A percentile compares a stretch with the other conserved stretches of the same genome.
Evolutionary conservation across 208 protist species (phyloP).

Genomic region (Strigomonas culicis): DNA sequence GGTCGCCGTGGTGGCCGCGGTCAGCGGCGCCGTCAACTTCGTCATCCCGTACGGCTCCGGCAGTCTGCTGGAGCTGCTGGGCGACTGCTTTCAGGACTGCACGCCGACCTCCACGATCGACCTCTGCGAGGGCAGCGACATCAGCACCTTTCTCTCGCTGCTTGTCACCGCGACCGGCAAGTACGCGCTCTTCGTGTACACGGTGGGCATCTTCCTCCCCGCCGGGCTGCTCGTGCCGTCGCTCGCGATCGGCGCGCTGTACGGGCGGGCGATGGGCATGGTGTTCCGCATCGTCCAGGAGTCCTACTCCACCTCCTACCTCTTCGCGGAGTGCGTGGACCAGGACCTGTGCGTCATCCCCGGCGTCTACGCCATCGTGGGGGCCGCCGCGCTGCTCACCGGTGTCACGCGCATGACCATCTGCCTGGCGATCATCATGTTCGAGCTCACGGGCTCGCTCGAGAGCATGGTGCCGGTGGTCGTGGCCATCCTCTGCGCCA

Average conservation of each 20-base stretch:
- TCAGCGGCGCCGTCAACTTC: slow-evolving; percentile 68
- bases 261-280: slow-evolving; percentile 74
- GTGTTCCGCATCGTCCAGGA: slow-evolving; percentile 57
- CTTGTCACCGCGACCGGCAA: slow-evolving; percentile 53
- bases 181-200: slow-evolving; percentile 53
- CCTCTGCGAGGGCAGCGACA: slow-evolving; percentile 47
- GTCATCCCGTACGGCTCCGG: slow-evolving; percentile 54
- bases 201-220: slow-evolving; percentile 70
- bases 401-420: slow-evolving; percentile 93
- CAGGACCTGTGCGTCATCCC: slow-evolving; percentile 79
- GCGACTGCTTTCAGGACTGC: slow-evolving; percentile 77
- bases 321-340: slow-evolving; percentile 59
- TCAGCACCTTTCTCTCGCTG: slow-evolving; percentile 47
- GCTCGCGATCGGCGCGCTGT: slow-evolving; percentile 84
- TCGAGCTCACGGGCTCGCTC: slow-evolving; percentile 90
- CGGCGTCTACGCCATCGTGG: slow-evolving; percentile 92
- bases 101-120: slow-evolving; percentile 36
- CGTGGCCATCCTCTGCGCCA: slow-evolving; percentile 64
- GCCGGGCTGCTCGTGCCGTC: slow-evolving; percentile 91
- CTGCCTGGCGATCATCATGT: slow-evolving; percentile 93
- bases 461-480: slow-evolving; percentile 79
- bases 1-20: slow-evolving; percentile 42
- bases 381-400: slow-evolving; percentile 87
- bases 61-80: slow-evolving; percentile 59
- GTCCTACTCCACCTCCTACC: slow-evolving; percentile 38